Evolutionary conservation across 495 filamentous ascomycete genomes (phyloP).

Genomic region (Penicillium soppii): DNA sequence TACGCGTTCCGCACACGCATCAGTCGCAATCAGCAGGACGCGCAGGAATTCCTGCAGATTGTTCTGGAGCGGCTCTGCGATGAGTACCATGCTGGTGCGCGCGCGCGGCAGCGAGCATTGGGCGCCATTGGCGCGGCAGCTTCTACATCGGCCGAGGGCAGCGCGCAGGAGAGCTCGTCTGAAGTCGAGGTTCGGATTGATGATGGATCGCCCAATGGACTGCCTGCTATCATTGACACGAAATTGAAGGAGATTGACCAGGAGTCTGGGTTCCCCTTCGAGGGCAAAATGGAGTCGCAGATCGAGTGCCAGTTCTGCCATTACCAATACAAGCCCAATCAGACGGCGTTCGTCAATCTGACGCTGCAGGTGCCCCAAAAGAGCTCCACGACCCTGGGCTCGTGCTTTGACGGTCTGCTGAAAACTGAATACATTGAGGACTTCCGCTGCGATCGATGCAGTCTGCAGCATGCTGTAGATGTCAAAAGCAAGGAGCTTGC

Average conservation of each 20-base stretch:
- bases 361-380: slow-evolving; percentile 89
- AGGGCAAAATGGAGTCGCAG: slow-evolving; percentile 84
- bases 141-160: slow-evolving; percentile 18
- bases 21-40: slow-evolving; percentile 93
- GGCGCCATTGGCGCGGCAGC: slow-evolving; percentile 16
- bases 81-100: slow-evolving; percentile 83
- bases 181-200: slow-evolving; percentile 45
- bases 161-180: slow-evolving; percentile 19
- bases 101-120: slow-evolving; percentile 56
- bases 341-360: slow-evolving; percentile 85
- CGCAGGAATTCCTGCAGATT: slow-evolving; percentile 96
- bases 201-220: slow-evolving; percentile 37
- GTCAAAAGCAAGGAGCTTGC: slow-evolving; percentile 48
- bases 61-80: slow-evolving; percentile 88
- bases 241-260: slow-evolving; percentile 46
- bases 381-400: slow-evolving; percentile 61
- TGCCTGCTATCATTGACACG: slow-evolving; percentile 44
- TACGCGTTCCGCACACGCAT: slow-evolving; percentile 84
- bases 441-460: slow-evolving; percentile 91
- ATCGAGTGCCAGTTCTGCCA: slow-evolving; percentile 88
- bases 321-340: slow-evolving; percentile 80
- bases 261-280: slow-evolving; percentile 80
- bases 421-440: slow-evolving; percentile 96
- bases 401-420: slow-evolving; percentile 89
- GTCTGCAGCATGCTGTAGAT: slow-evolving; percentile 73